A percentile compares a stretch with the other conserved stretches of the same genome.
Conservation (phyloP, 768 basidiomycete genomes). For the Rhodotorula graminis region DNA sequence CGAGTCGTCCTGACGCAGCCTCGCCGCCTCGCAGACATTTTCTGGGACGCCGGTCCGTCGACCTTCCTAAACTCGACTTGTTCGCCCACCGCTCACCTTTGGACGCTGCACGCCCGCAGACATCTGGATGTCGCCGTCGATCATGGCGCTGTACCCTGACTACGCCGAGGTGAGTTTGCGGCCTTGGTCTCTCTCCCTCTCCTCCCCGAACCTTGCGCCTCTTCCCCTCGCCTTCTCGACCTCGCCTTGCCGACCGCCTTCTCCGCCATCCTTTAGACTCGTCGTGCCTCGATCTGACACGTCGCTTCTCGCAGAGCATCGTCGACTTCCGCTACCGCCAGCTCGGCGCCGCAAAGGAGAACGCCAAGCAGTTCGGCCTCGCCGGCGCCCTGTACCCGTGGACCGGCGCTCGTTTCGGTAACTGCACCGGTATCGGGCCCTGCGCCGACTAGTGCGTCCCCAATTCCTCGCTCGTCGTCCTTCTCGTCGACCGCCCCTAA, state of each 20-base stretch:
- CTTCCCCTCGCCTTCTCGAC: not conserved
- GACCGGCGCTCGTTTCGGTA: conserved; percentile 27
- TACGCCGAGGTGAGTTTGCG: not conserved
- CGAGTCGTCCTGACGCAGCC: too few species aligned
- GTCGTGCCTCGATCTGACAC: too few species aligned
- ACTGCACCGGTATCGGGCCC: conserved; percentile 26
- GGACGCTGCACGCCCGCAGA: not conserved
- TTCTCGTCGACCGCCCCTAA: too few species aligned
- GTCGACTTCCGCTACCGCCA: conserved; percentile 33
- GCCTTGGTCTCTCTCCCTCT: too few species aligned
- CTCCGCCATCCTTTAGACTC: too few species aligned
- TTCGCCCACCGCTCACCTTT: too few species aligned
- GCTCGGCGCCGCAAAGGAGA: conserved; percentile 29
- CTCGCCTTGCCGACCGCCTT: too few species aligned
- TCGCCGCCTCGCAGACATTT: conserved; percentile 2
- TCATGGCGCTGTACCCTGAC: not conserved
- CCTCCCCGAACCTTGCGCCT: too few species aligned
- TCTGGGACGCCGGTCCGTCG: conserved; percentile 20
- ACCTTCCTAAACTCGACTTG: too few species aligned
- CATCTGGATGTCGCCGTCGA: not conserved
- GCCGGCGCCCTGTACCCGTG: conserved; percentile 30
- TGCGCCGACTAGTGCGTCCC: conserved; percentile 7
- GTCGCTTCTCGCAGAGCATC: conserved; percentile 15
- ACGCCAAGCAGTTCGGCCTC: conserved; percentile 17
- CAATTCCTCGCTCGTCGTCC: not conserved